Conservation (phyloP, 192 early-diverging fungal species). For the Backusella macrospora region DNA sequence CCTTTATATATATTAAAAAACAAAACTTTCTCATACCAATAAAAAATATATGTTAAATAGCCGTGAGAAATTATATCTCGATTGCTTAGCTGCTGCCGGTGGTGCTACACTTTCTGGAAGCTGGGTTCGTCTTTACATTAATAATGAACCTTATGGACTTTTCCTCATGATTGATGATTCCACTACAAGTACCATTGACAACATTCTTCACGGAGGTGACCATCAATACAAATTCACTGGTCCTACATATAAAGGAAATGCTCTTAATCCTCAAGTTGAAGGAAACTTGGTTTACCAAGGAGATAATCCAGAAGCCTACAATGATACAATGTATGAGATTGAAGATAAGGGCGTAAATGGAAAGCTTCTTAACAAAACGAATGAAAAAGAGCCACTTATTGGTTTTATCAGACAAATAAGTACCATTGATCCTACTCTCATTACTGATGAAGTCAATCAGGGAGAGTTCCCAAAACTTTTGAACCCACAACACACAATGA, state of each 20-base stretch:
- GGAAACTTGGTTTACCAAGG: slow-evolving; percentile 28
- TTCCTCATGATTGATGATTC: slow-evolving; percentile 49
- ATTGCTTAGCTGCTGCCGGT: slow-evolving; percentile 44
- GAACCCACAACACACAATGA: slow-evolving; percentile 29
- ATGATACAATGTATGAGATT: slow-evolving; percentile 21
- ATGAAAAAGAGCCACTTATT: slow-evolving; percentile 20
- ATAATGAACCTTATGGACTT: slow-evolving; percentile 46
- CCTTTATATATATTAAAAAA: background rate
- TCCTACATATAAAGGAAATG: slow-evolving; percentile 32
- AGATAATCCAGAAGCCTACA: slow-evolving; percentile 11
- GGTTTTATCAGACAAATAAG: slow-evolving; percentile 16
- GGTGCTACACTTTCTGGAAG: slow-evolving; percentile 43
- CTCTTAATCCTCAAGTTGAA: slow-evolving; percentile 23
- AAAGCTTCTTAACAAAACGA: slow-evolving; percentile 11
- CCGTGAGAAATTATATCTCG: slow-evolving; percentile 45
- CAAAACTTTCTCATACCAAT: background rate
- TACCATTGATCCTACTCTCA: slow-evolving; percentile 18
- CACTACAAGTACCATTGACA: slow-evolving; percentile 22
- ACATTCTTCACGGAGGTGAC: slow-evolving; percentile 9
- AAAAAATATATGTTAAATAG: background rate
- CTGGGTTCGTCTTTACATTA: slow-evolving; percentile 49
- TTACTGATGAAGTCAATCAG: background rate
- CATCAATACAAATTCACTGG: slow-evolving; percentile 17
- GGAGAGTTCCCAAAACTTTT: slow-evolving; percentile 25
- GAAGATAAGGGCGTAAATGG: slow-evolving; percentile 23